Evolutionary conservation across 345 rosid genomes (phyloP).

Genomic region (Citrus unshiu): DNA sequence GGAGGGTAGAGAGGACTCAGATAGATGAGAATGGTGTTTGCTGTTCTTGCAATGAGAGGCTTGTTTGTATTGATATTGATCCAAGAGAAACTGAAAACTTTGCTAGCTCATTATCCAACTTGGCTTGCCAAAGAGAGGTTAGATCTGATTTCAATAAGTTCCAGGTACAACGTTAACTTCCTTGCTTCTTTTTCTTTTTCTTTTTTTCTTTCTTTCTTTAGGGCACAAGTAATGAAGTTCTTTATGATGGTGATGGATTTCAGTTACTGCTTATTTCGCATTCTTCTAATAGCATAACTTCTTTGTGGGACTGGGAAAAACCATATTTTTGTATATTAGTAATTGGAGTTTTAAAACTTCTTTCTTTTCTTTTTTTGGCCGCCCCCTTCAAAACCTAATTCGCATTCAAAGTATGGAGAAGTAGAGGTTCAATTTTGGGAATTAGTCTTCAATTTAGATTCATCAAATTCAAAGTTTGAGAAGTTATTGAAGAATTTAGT

Average conservation of each 20-base stretch:
- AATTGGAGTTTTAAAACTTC: neutral
- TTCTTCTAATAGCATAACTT: constrained; percentile 5
- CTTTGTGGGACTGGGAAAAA: neutral
- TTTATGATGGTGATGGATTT: neutral
- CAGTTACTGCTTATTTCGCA: neutral
- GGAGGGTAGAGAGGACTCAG: constrained; percentile 68
- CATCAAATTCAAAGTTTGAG: neutral
- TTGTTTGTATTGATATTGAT: constrained; percentile 91
- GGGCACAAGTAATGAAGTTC: neutral
- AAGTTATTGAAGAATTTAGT: neutral
- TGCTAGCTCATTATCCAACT: constrained; percentile 56
- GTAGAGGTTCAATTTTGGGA: neutral
- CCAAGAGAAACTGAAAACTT: constrained; percentile 75
- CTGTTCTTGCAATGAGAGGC: constrained; percentile 67
- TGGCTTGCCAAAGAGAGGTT: constrained; percentile 66
- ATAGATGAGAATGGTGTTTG: constrained; percentile 74
- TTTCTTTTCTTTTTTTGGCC: too few relatives aligned
- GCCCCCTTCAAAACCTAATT: too few relatives aligned
- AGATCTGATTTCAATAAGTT: constrained; percentile 53
- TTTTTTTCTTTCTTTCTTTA: neutral
- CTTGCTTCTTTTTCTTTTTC: neutral
- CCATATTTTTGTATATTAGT: neutral
- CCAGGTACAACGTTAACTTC: constrained; percentile 41
- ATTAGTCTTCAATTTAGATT: neutral
- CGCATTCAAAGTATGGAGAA: neutral